Base-by-base conservation (phyloP, 257 asterid species). In the Solanum paucissectum region DNA sequence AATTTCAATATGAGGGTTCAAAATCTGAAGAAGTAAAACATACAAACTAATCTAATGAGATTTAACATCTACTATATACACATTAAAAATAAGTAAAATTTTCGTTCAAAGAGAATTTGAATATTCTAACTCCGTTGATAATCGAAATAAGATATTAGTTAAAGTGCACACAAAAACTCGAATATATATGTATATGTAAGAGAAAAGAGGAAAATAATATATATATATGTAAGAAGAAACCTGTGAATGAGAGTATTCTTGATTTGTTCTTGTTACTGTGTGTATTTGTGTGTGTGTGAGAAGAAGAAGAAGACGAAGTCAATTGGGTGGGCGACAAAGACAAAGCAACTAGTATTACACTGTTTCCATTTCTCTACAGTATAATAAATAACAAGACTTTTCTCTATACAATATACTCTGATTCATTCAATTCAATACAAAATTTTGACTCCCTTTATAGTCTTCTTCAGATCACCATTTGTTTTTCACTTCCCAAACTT, bases 1-100 rank as follows among this genome's bases (percentile, higher is more conserved):
- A 46, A 12, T 46, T 13, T 46, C 0, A 46, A 13, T 5, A 46
- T 0, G 9, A 52, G 3, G 1, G 0, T 46, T 49, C 0, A 14
- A 49, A 49, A 14, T 49, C 1, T 14, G 3, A 49, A 49, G 3
- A 49, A 5, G 0, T 5, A 49, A 42, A 40, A 2, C 3, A 49
- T 49, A 49, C 7, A 14, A 49, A 46, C 6, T 1, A 44, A 5
- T 12, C 55, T 5, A 46, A 46, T 46, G 16, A 12, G 0, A 0
- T 46, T 46, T 46, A 46, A 12, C 7, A 46, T 46, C 21, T 49
- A 49, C 3, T 0, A 0, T 49, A 49, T 14, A 14, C 8, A 14
- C 3, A 5, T 42, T 42, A 42, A 3, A 42, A 42, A 42, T 42
- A 42, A 13, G 7, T 13, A 46, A 49, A 49, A 5, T 5, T 49